Percentiles rank a stretch among this genome's conserved stretches.
phyloP scores from a whole-genome alignment of 139 green algal genomes.

The Micractinium sp. region DNA sequence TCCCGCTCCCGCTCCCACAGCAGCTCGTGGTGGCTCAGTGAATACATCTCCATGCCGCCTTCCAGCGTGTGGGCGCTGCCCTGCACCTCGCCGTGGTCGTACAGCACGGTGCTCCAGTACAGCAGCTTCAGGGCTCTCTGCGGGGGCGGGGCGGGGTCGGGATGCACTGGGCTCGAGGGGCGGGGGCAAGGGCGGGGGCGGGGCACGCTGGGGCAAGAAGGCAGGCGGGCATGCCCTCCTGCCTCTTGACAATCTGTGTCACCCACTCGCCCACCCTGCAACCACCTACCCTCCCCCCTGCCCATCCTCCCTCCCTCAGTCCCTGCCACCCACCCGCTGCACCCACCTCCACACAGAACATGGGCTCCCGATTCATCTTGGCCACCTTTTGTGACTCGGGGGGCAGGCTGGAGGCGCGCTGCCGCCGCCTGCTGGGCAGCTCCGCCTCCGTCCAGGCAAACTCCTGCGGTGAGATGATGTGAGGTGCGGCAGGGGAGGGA shows the following conservation, averaged over 20 bases:
- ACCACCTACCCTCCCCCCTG: no score
- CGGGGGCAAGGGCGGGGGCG: not conserved
- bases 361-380: conserved; percentile 7
- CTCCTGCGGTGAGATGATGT: conserved; percentile 29
- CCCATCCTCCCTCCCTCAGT: not conserved
- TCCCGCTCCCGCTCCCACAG: conserved; percentile 52
- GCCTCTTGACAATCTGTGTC: no score
- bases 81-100: conserved; percentile 26
- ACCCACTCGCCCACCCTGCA: not conserved
- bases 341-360: conserved; percentile 45
- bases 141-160: not conserved
- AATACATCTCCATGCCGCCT: conserved; percentile 26
- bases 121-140: conserved; percentile 44
- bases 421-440: not conserved
- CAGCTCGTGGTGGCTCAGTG: conserved; percentile 36
- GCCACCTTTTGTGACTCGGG: not conserved
- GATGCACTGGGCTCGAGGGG: no score
- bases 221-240: no score
- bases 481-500: conserved; percentile 9
- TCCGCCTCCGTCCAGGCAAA: conserved; percentile 61
- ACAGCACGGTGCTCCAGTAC: conserved; percentile 43
- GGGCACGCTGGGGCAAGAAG: not conserved
- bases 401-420: conserved; percentile 34
- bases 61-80: not conserved
- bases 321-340: not conserved